Evolutionary conservation across 176 grass and related monocot genomes (phyloP).

Genomic region (Aegilops sharonensis): DNA sequence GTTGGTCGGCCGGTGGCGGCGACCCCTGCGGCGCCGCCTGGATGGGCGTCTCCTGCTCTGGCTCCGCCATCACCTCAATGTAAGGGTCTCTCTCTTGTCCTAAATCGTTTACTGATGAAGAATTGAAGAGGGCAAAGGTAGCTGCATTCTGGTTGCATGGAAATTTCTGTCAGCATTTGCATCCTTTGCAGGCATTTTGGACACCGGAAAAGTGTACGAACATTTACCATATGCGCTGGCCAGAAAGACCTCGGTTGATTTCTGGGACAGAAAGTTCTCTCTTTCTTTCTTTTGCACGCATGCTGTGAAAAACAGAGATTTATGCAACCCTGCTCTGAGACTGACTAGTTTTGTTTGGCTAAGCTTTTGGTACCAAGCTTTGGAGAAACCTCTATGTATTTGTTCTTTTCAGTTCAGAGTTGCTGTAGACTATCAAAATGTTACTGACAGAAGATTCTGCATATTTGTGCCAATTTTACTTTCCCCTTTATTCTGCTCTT

Average conservation of each 20-base stretch:
- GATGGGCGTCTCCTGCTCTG: slow-evolving; percentile 76
- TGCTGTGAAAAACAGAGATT: not conserved
- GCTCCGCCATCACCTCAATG: slow-evolving; percentile 78
- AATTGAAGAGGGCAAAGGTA: not conserved
- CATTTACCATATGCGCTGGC: not conserved
- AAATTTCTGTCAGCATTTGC: not conserved
- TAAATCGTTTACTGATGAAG: not conserved
- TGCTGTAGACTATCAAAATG: not conserved
- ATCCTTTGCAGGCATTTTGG: not conserved
- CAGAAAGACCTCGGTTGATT: not conserved
- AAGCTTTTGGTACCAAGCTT: not conserved
- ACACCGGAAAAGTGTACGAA: not conserved
- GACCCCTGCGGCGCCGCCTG: slow-evolving; percentile 90
- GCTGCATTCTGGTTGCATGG: not conserved
- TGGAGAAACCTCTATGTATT: not conserved
- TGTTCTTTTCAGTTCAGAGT: slow-evolving; percentile 14
- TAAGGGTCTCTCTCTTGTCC: slow-evolving; percentile 30
- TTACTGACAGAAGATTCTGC: not conserved
- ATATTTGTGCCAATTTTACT: not conserved
- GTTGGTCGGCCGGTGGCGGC: slow-evolving; percentile 71
- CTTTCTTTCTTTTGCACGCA: not conserved
- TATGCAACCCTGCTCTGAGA: not conserved
- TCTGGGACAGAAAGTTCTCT: not conserved
- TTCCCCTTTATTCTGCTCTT: slow-evolving; percentile 9
- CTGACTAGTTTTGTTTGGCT: not conserved